Base-by-base conservation (phyloP, 306 rosid species). In the Leucaena leucocephala region DNA sequence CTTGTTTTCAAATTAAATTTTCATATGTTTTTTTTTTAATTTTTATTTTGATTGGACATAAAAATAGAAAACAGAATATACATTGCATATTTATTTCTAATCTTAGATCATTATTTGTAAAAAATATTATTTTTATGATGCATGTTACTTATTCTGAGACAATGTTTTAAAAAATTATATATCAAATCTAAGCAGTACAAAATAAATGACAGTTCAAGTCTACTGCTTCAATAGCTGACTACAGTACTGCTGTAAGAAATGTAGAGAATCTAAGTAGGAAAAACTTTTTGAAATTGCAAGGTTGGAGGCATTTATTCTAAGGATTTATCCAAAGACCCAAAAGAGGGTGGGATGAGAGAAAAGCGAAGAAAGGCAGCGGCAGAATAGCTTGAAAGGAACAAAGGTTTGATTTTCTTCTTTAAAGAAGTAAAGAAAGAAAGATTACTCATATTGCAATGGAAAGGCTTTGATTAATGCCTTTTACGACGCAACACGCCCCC, bases 391-490 rank as follows among this genome's bases (percentile, higher is more conserved):
- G 86, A 78, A 73, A 82, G 82, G 76, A 81, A 68, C 83, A 84
- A 88, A 86, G 87, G 87, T 74, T 80, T 14, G 39, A 44, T 68
- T 83, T 70, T 57, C 80, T 35, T 70, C 76, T 89, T 89, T 88
- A 2, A 52, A 86, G 92, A 88, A 88, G 6, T 22, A 43, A 8
- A 9, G 12, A 35, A 35, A 64, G 11, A 63, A 63, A 91, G 92
- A 87, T 88, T 90, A 87, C 3, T 55, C 34, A 55, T 55, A 55
- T 9, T 88, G 86, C 83, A 84, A 19, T 55, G 62, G 34, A 55
- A 91, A 86, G 91, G 89, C 91, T 87, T 88, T 84, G 82, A 84
- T 79, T 76, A 85, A 84, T 84, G 75, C 72, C 89, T 84, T 90
- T 86, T 27, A 27, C n/a, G n/a, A n/a, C n/a, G n/a, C n/a, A n/a